Conservation (phyloP, 2,329 filamentous ascomycete genomes). For the Myriosclerotinia duriaeana region DNA sequence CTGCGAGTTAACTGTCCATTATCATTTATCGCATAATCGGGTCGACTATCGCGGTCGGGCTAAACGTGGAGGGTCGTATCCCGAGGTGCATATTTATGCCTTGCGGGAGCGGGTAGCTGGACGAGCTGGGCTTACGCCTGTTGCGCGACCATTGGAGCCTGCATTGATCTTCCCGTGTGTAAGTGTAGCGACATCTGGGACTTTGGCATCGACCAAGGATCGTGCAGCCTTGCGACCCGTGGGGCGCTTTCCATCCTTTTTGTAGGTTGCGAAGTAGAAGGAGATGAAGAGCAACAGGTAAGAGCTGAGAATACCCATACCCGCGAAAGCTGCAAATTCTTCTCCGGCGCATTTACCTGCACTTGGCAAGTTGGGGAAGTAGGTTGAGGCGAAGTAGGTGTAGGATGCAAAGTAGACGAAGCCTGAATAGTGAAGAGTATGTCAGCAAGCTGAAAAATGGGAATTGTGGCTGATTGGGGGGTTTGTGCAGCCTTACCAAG, state of each 20-base stretch:
- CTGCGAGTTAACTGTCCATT: conserved; percentile 19
- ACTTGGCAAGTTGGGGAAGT: conserved; percentile 84
- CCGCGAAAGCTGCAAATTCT: conserved; percentile 92
- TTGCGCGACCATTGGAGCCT: conserved; percentile 52
- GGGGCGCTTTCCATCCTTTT: conserved; percentile 76
- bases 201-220: conserved; percentile 47
- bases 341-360: conserved; percentile 86
- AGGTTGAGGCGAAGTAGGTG: conserved; percentile 93
- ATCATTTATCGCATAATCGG: conserved; percentile 20
- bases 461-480: neutral
- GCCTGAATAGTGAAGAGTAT: conserved; percentile 52
- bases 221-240: conserved; percentile 73
- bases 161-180: conserved; percentile 47
- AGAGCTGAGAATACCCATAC: conserved; percentile 87
- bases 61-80: conserved; percentile 14
- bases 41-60: conserved; percentile 6
- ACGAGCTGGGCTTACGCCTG: conserved; percentile 36
- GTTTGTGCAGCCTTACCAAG: conserved; percentile 59
- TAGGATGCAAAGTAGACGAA: conserved; percentile 99
- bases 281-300: conserved; percentile 98
- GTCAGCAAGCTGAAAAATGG: conserved; percentile 29
- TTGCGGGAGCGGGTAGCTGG: conserved; percentile 41
- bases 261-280: conserved; percentile 97
- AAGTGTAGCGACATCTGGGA: conserved; percentile 40
- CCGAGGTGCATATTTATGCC: conserved; percentile 33